phyloP scores from a whole-genome alignment of 768 basidiomycete genomes.

The Tremella mesenterica region DNA sequence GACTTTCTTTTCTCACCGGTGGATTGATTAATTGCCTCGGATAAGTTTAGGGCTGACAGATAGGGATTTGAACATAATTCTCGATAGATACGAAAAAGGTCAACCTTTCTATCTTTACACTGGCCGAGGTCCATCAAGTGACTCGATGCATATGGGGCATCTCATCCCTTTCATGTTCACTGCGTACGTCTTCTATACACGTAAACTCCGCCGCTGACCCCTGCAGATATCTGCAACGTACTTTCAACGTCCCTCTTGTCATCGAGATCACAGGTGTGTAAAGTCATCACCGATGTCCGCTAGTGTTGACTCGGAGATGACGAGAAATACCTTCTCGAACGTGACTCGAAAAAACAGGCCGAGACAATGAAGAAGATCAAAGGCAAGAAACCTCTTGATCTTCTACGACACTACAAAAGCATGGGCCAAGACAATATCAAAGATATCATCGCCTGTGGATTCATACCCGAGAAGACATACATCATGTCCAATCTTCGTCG shows the following conservation, averaged over 20 bases:
- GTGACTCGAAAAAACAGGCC: constrained; percentile 48
- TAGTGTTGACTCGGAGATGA: constrained; percentile 55
- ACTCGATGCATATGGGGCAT: constrained; percentile 95
- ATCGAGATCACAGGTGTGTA: constrained; percentile 80
- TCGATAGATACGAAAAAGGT: constrained; percentile 90
- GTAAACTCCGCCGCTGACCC: background rate
- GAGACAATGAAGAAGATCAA: constrained; percentile 35
- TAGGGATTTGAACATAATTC: constrained; percentile 85
- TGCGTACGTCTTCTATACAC: constrained; percentile 54
- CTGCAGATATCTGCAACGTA: constrained; percentile 89
- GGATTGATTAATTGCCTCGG: constrained; percentile 22
- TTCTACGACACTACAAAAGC: constrained; percentile 67
- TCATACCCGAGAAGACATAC: constrained; percentile 84
- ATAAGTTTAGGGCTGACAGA: constrained; percentile 1
- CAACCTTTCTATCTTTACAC: constrained; percentile 99
- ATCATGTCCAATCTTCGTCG: constrained; percentile 90
- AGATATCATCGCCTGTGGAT: constrained; percentile 95
- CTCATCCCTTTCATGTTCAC: constrained; percentile 96
- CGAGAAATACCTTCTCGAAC: constrained; percentile 98
- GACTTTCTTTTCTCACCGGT: constrained; percentile 98
- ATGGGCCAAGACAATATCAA: constrained; percentile 81
- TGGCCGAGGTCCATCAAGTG: constrained; percentile 89
- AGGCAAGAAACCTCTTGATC: constrained; percentile 41
- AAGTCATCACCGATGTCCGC: background rate
- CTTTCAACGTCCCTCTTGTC: constrained; percentile 88